A percentile compares a stretch with the other conserved stretches of the same genome.
Evolutionary conservation across 2,329 filamentous ascomycete genomes (phyloP).

Genomic region (Nemania serpens): DNA sequence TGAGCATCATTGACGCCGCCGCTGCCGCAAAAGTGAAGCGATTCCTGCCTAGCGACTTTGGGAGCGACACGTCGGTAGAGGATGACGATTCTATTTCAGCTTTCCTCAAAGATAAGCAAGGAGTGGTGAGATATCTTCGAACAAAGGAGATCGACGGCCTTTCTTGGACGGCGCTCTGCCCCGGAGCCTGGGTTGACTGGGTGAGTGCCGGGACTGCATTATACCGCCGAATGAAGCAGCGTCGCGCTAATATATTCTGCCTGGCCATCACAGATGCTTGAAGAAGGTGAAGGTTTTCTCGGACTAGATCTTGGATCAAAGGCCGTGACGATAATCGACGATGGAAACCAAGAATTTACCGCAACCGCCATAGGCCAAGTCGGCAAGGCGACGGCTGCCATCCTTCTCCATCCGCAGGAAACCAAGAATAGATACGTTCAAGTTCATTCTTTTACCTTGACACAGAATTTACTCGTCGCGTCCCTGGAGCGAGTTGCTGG

Average conservation of each 20-base stretch:
- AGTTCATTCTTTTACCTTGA: neutral
- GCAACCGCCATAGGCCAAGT: neutral
- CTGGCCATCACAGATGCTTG: neutral
- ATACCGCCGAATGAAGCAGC: neutral
- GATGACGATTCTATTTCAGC: neutral
- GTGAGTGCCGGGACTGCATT: neutral
- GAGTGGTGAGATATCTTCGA: conserved; percentile 1
- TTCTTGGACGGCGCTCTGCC: conserved; percentile 8
- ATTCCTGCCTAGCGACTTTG: conserved; percentile 9
- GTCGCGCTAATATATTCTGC: neutral
- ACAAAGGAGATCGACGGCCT: conserved; percentile 4
- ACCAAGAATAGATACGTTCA: conserved; percentile 1
- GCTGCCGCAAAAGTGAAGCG: conserved; percentile 5
- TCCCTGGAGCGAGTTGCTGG: neutral
- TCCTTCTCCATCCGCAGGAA: neutral
- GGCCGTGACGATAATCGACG: conserved; percentile 5
- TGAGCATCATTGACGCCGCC: conserved; percentile 11
- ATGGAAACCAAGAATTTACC: conserved; percentile 3
- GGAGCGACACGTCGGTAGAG: neutral
- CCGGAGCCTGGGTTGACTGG: conserved; percentile 2
- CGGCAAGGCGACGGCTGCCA: neutral
- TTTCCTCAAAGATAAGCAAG: neutral
- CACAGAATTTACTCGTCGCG: neutral
- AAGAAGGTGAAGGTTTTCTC: conserved; percentile 2
- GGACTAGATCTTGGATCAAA: conserved; percentile 1